Base-by-base conservation (phyloP, 495 filamentous ascomycete species). In the Neurospora tetrasperma region DNA sequence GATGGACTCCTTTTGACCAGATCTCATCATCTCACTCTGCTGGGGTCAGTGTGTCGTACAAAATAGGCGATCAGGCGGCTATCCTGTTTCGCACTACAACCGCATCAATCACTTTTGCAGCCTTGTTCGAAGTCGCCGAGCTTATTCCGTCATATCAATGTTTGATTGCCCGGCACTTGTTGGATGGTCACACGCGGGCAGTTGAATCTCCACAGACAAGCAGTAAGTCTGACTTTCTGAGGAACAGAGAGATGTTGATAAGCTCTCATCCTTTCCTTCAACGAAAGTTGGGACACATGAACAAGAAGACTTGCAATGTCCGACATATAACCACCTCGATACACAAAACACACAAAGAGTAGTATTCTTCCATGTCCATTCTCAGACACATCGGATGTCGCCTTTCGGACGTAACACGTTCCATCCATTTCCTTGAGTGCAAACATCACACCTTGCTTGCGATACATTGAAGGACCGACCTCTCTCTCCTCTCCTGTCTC, bases 1-100 rank as follows among this genome's bases (percentile, higher is more conserved):
- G 3, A 8, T 31, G 54, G 12, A 62, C 54, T 3, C 14, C 5
- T 31, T 31, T 66, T 66, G 54, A 18, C 27, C 27, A 66, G 54
- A 66, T 66, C 54, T 66, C 54, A 66, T 66, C 54, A 66, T 66
- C 54, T 66, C 14, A 18, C 54, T 16, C 27, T 35, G 54, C 18
- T 23, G 20, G 11, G 71, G 69, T 72, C 43, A 14, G 9, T 16
- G 38, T 72, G 73, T 72, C 27, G 54, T 69, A 68, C 71, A 27
- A 18, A 40, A 42, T 39, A 62, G 35, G 48, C 48, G 48, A 72
- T 69, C 10, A 72, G 54, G 71, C 71, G 71, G 71, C 43, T 71
- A 42, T 54, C 71, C 71, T 71, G 43, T 54, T 40, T 35, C 54
- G 14, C 27, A 35, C 6, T 66, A 35, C 27, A 66, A 66, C 54